Base-by-base conservation (phyloP, 2,329 filamentous ascomycete species). In the Daldinia sp. region DNA sequence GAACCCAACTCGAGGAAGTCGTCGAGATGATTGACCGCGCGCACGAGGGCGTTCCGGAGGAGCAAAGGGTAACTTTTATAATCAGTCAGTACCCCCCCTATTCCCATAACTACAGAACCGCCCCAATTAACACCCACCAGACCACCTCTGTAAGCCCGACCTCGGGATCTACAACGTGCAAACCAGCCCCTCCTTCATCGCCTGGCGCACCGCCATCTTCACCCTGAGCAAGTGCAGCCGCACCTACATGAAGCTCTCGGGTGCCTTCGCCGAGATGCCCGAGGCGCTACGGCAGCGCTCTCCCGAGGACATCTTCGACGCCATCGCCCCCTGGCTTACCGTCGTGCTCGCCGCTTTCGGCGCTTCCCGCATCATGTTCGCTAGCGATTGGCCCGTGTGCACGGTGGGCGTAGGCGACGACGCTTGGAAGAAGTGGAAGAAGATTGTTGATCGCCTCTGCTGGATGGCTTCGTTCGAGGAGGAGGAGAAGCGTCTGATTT, bases 361-460 rank as follows among this genome's bases (percentile, higher is more conserved):
- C 1, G 79, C 90, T 0, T 74, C 81, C 19, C 84, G 92, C 66
- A 84, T 95, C 74, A 93, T 98, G 89, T 97, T 95, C 77, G 94
- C 90, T 21, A 94, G 90, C 67, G 93, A 97, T 77, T 98, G 94
- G 94, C 94, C 94, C 1, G 90, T 97, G 0, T 96, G 93, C 78
- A 94, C 92, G 65, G 79, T 92, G 30, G 85, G 86, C 0, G 78
- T 81, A 15, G 75, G 73, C 9, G 79, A 83, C 48, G 77, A 81
- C 19, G 88, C 91, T 29, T 97, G 93, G 93, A 78, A 80, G 32
- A 85, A 89, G 70, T 97, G 94, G 94, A 85, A 81, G 66, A 81
- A 81, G 17, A 81, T 95, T 1, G 90, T 96, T 15, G 86, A 89
- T 65, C 81, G 81, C 66, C 82, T 92, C 70, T 85, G 93, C 68